Evolutionary conservation across 2,329 filamentous ascomycete species (phyloP).

Genomic region (Sclerotinia glacialis): DNA sequence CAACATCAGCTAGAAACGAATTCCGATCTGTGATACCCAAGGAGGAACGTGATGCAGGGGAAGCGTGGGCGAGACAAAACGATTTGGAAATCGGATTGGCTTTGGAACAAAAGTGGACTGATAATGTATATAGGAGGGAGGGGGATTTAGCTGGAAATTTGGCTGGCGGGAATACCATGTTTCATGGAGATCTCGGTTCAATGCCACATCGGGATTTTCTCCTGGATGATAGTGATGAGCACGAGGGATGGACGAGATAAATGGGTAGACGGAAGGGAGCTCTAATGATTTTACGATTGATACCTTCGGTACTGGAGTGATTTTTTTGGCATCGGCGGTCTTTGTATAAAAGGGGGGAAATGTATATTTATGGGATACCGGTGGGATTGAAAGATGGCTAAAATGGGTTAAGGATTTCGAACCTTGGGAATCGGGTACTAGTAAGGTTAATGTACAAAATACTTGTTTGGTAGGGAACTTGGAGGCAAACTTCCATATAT

Average conservation of each 20-base stretch:
- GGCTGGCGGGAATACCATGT: not conserved
- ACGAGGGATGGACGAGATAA: conserved; percentile 10
- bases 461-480: not conserved
- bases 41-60: not conserved
- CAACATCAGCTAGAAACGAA: not conserved
- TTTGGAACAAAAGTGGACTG: conserved; percentile 8
- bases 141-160: not conserved
- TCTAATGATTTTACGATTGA: conserved; percentile 15
- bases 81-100: conserved; percentile 16
- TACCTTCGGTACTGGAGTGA: not conserved
- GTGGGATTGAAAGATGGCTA: not conserved
- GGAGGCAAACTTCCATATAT: not conserved
- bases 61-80: conserved; percentile 14
- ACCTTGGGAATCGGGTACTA: too few species aligned
- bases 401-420: not conserved
- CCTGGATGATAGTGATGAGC: conserved; percentile 18
- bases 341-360: not conserved
- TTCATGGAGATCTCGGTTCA: not conserved
- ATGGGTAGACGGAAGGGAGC: not conserved
- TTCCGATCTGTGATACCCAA: not conserved
- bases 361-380: not conserved
- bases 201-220: conserved; percentile 6
- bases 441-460: not conserved
- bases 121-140: not conserved
- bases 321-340: not conserved